Percentiles rank a stretch among this genome's conserved stretches.
Evolutionary conservation across 768 basidiomycete genomes (phyloP).

Genomic region (Omphalotus guepiniiformis): DNA sequence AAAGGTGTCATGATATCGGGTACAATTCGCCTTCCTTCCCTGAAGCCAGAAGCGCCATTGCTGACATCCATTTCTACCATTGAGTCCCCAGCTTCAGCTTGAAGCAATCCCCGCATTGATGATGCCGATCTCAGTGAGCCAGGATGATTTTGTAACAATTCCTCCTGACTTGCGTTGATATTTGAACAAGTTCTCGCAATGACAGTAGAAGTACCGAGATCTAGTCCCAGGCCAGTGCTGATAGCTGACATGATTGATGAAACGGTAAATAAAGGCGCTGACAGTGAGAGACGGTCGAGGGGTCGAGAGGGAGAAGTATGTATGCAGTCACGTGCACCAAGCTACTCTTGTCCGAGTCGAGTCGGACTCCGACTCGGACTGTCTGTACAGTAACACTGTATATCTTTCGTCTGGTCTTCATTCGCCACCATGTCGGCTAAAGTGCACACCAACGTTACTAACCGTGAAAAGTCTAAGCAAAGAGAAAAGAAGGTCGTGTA

Average conservation of each 20-base stretch:
- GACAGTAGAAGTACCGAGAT: not conserved
- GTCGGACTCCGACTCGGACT: not conserved
- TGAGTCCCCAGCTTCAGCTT: conserved; percentile 43
- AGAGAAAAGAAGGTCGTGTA: conserved; percentile 60
- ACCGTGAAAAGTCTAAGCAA: conserved; percentile 50
- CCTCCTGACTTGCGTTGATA: no score
- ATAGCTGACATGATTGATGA: not conserved
- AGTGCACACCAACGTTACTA: conserved; percentile 52
- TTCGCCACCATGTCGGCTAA: conserved; percentile 1
- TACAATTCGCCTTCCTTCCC: conserved; percentile 36
- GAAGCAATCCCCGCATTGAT: conserved; percentile 44
- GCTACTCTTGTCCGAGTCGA: no score
- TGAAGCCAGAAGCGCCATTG: conserved; percentile 33
- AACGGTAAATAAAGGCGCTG: no score
- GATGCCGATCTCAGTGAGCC: conserved; percentile 28
- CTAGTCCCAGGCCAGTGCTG: conserved; percentile 1
- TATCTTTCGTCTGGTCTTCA: not conserved
- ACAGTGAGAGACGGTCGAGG: no score
- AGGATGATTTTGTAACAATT: not conserved
- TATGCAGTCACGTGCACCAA: not conserved
- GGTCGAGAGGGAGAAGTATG: no score
- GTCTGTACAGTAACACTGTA: not conserved
- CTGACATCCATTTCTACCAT: conserved; percentile 42
- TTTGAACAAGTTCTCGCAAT: no score
- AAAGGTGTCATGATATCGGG: conserved; percentile 27